Evolutionary conservation across 192 early-diverging fungal genomes (phyloP).

Genomic region (Coemansia sp.): DNA sequence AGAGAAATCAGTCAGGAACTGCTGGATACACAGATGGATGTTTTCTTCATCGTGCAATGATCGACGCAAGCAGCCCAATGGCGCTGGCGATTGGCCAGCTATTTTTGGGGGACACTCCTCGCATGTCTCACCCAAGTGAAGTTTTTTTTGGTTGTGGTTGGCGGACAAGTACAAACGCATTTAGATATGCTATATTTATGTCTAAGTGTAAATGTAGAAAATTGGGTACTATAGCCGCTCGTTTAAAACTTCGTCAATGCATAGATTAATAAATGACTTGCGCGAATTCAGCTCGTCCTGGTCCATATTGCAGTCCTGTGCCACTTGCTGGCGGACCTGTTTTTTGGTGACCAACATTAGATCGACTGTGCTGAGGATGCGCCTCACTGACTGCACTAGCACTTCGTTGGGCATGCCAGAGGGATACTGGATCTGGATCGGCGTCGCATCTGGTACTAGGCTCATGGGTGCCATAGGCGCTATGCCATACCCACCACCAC

Average conservation of each 20-base stretch:
- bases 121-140: background rate
- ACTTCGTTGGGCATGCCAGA: conserved; percentile 72
- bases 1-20: conserved; percentile 2
- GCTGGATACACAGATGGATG: background rate
- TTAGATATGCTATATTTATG: too few species aligned
- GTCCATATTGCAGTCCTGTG: conserved; percentile 74
- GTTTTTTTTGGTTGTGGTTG: background rate
- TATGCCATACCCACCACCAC: conserved; percentile 15
- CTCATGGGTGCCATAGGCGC: conserved; percentile 12
- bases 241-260: conserved; percentile 69
- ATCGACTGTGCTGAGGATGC: conserved; percentile 86
- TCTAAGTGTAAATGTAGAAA: conserved; percentile 1
- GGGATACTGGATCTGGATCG: conserved; percentile 36
- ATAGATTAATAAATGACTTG: conserved; percentile 90
- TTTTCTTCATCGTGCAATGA: background rate
- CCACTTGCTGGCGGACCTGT: conserved; percentile 91
- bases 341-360: conserved; percentile 99
- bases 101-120: background rate
- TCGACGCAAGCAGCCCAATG: background rate
- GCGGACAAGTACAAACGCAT: background rate
- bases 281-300: conserved; percentile 75
- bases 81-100: background rate
- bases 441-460: conserved; percentile 13
- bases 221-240: conserved; percentile 34
- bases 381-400: conserved; percentile 70